Evolutionary conservation across 106 monocot genomes (phyloP).

Genomic region (Acanthochlamys bracteata): DNA sequence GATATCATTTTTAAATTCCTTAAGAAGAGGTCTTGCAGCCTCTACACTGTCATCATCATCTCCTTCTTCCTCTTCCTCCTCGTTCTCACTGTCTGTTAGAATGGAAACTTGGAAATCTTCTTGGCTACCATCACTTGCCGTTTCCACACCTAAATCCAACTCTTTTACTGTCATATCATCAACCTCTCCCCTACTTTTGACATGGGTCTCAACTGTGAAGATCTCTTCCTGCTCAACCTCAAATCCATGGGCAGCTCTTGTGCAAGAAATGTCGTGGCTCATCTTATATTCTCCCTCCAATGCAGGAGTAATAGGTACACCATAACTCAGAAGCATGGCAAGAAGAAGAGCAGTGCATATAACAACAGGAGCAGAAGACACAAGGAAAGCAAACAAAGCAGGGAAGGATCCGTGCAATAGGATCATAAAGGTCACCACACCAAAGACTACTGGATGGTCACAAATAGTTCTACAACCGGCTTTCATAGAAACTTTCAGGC

Average conservation of each 20-base stretch:
- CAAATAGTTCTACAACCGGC: slow-evolving; percentile 21
- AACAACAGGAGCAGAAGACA: slow-evolving; percentile 46
- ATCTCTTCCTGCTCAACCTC: slow-evolving; percentile 2
- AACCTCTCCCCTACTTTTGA: slow-evolving; percentile 10
- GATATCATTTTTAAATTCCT: slow-evolving; percentile 8
- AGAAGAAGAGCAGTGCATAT: slow-evolving; percentile 65
- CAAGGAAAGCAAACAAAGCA: slow-evolving; percentile 39
- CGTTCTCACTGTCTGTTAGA: slow-evolving; percentile 6
- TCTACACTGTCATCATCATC: not conserved
- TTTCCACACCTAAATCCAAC: slow-evolving; percentile 9
- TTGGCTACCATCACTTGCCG: slow-evolving; percentile 6
- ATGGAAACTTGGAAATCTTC: not conserved
- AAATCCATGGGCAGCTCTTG: slow-evolving; percentile 5
- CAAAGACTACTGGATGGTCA: slow-evolving; percentile 44
- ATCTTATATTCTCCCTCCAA: slow-evolving; percentile 31
- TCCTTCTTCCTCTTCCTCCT: slow-evolving; percentile 3
- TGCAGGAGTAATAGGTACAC: slow-evolving; percentile 45
- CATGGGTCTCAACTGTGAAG: slow-evolving; percentile 3
- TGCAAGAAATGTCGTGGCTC: slow-evolving; percentile 21
- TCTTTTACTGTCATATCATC: slow-evolving; percentile 15
- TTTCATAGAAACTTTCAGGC: slow-evolving; percentile 27
- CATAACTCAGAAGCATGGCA: slow-evolving; percentile 54
- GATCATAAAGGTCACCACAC: slow-evolving; percentile 31
- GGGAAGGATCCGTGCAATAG: slow-evolving; percentile 46
- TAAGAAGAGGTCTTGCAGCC: slow-evolving; percentile 6